Conservation (phyloP, 2,329 filamentous ascomycete genomes). For the Aspergillus sp. region DNA sequence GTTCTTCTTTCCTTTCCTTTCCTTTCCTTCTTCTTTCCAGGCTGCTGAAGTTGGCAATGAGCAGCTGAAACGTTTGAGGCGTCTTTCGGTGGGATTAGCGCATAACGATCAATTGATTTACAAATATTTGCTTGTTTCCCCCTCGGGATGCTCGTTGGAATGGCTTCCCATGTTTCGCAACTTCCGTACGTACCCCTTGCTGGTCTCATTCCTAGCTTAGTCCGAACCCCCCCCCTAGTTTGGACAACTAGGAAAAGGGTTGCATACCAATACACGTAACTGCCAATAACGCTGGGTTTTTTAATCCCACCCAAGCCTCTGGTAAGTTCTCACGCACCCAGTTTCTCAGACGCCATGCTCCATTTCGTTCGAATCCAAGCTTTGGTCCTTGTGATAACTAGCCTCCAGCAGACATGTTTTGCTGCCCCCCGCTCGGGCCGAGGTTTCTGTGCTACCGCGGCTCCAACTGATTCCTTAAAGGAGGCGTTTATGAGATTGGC, state of each 20-base stretch:
- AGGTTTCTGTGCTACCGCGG: slow-evolving; percentile 32
- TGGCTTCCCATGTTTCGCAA: neutral
- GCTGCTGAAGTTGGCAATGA: neutral
- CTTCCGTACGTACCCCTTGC: slow-evolving; percentile 16
- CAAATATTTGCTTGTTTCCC: neutral
- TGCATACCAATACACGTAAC: slow-evolving; percentile 16
- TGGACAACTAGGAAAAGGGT: neutral
- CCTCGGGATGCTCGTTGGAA: neutral
- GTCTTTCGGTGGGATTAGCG: slow-evolving; percentile 10
- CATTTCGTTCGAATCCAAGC: slow-evolving; percentile 19
- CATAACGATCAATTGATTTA: slow-evolving; percentile 1
- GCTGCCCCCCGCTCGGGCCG: slow-evolving; percentile 19
- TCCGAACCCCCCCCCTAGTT: slow-evolving; percentile 10
- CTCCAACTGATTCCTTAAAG: slow-evolving; percentile 28
- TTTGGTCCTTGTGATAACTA: slow-evolving; percentile 20
- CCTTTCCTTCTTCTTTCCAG: neutral
- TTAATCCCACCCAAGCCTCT: neutral
- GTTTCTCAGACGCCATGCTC: slow-evolving; percentile 22
- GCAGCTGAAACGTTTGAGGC: slow-evolving; percentile 13
- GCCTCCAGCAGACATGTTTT: slow-evolving; percentile 18
- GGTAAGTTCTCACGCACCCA: neutral
- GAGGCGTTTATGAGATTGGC: slow-evolving; percentile 26
- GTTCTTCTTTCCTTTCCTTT: too few species aligned
- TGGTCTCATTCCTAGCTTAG: slow-evolving; percentile 9
- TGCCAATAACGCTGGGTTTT: slow-evolving; percentile 4